Evolutionary conservation across 305 asterid species (phyloP).

Genomic region (Solanum hybrid): DNA sequence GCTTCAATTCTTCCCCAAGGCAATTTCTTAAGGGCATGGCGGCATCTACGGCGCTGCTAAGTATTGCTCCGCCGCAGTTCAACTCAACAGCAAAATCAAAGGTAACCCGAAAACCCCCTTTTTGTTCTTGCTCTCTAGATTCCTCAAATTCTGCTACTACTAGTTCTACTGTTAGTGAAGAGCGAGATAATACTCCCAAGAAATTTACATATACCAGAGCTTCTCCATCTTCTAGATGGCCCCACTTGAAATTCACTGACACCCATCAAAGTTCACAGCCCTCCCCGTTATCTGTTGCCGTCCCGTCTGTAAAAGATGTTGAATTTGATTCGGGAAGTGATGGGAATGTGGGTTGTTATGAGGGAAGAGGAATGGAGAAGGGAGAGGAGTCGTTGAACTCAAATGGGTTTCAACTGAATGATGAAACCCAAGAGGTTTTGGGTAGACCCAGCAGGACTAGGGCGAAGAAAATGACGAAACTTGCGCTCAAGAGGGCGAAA

Average conservation of each 20-base stretch:
- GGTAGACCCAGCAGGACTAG: conserved; percentile 54
- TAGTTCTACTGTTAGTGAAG: conserved; percentile 20
- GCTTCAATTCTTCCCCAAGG: not conserved
- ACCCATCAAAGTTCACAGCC: conserved; percentile 14
- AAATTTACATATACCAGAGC: conserved; percentile 80
- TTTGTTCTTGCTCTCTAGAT: conserved; percentile 23
- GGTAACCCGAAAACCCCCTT: conserved; percentile 17
- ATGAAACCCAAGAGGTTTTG: conserved; percentile 34
- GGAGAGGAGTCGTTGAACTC: conserved; percentile 11
- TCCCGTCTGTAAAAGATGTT: conserved; percentile 5
- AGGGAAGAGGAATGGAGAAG: conserved; percentile 13
- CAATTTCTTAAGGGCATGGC: not conserved
- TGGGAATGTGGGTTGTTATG: not conserved
- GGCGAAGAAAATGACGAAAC: conserved; percentile 81
- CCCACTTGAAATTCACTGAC: conserved; percentile 59
- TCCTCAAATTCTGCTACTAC: conserved; percentile 32
- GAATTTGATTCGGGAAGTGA: conserved; percentile 9
- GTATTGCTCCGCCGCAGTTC: conserved; percentile 33
- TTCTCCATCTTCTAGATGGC: conserved; percentile 90
- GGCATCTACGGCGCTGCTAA: conserved; percentile 31
- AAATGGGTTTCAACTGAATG: conserved; percentile 3
- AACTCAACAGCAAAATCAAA: conserved; percentile 30
- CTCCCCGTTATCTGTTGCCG: conserved; percentile 10
- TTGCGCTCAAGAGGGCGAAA: conserved; percentile 85
- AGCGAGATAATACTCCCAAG: conserved; percentile 36